phyloP scores from a whole-genome alignment of 106 monocot species.

The Triglochin maritima region DNA sequence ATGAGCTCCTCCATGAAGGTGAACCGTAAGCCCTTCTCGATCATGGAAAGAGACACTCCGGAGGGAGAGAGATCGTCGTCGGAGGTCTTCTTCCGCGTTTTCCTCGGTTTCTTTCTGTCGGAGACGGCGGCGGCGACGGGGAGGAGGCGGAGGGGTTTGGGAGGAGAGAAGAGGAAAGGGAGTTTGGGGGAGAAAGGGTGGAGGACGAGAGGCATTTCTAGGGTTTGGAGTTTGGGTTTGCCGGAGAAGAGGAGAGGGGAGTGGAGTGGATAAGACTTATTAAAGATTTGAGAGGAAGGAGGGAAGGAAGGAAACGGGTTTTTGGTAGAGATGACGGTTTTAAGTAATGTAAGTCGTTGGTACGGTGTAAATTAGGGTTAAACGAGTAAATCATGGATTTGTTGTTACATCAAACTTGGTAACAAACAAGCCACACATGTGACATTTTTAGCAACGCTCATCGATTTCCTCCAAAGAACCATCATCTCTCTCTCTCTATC shows the following conservation, averaged over 20 bases:
- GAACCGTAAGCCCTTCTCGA: constrained; percentile 56
- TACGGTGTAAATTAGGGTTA: too few relatives aligned
- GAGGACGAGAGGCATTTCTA: background rate
- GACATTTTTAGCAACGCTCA: too few relatives aligned
- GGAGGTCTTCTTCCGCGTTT: constrained; percentile 19
- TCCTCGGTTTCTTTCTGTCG: constrained; percentile 20
- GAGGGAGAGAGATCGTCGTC: constrained; percentile 13
- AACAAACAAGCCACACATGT: too few relatives aligned
- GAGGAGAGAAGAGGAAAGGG: background rate
- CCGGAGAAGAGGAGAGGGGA: too few relatives aligned
- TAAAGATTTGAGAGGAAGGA: too few relatives aligned
- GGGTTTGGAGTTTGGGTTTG: background rate
- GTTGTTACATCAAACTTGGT: too few relatives aligned
- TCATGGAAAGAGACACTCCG: constrained; percentile 13
- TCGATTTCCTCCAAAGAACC: too few relatives aligned
- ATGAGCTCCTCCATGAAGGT: constrained; percentile 91
- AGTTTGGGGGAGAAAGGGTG: background rate
- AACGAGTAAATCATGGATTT: too few relatives aligned
- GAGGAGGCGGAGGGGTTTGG: background rate
- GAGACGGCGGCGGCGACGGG: background rate
- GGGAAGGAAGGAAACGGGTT: too few relatives aligned
- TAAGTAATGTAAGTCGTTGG: too few relatives aligned
- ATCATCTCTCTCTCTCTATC: too few relatives aligned
- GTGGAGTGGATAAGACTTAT: constrained; percentile 1
- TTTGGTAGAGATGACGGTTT: too few relatives aligned